Evolutionary conservation across 179 eudicot species (phyloP).

Genomic region (Sideroxylon spinosum): DNA sequence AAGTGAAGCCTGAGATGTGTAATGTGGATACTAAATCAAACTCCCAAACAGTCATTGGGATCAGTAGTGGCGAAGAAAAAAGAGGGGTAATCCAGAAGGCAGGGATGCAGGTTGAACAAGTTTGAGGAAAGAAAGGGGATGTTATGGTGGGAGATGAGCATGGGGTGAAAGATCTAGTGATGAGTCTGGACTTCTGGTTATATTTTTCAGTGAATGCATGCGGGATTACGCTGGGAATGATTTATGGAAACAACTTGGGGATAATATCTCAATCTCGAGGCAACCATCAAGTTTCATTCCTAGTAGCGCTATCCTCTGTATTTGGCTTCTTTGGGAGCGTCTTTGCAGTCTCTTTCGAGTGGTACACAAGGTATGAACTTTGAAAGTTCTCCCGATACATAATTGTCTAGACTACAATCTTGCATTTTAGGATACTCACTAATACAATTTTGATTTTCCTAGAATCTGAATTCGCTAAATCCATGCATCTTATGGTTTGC

Average conservation of each 20-base stretch:
- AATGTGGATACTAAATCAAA: not conserved
- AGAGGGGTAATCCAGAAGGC: not conserved
- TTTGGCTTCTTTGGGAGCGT: not conserved
- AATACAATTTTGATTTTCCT: not conserved
- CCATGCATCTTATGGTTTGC: not conserved
- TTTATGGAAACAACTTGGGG: constrained; percentile 3
- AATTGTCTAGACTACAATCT: not conserved
- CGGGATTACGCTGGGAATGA: constrained; percentile 10
- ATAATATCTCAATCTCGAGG: not conserved
- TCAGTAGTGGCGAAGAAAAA: not conserved
- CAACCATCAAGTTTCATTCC: not conserved
- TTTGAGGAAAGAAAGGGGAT: not conserved
- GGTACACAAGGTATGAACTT: constrained; percentile 7
- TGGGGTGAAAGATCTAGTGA: constrained; percentile 9
- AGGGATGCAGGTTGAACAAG: not conserved
- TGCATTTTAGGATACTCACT: not conserved
- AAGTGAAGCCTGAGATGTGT: constrained; percentile 2
- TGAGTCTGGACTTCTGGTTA: constrained; percentile 7
- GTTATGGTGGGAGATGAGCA: not conserved
- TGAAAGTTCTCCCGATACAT: not conserved
- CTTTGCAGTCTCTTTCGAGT: constrained; percentile 2
- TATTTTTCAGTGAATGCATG: constrained; percentile 11
- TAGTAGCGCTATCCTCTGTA: not conserved
- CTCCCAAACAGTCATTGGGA: constrained; percentile 2
- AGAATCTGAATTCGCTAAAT: not conserved